Evolutionary conservation across 2,329 filamentous ascomycete species (phyloP).

Genomic region (Trichoderma aggressivum): DNA sequence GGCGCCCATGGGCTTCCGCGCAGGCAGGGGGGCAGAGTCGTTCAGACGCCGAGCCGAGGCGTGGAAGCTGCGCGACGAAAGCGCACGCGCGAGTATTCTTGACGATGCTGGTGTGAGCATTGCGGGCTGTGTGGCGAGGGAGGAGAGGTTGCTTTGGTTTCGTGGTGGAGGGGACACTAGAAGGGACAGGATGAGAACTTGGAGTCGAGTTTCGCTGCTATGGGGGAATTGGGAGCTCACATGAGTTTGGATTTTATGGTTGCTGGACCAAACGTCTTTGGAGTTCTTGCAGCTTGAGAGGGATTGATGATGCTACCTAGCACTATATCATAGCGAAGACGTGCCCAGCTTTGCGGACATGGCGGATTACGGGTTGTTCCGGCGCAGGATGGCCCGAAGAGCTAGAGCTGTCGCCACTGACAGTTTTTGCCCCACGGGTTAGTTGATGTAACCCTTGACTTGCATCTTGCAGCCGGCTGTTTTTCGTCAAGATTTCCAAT

Average conservation of each 20-base stretch:
- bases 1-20: conserved; percentile 57
- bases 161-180: conserved; percentile 4
- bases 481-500: background rate
- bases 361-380: conserved; percentile 21
- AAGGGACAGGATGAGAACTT: conserved; percentile 16
- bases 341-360: conserved; percentile 8
- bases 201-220: background rate
- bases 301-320: background rate
- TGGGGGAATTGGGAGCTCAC: conserved; percentile 15
- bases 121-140: conserved; percentile 21
- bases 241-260: conserved; percentile 19
- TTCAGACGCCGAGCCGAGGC: conserved; percentile 47
- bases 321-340: background rate
- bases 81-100: conserved; percentile 42
- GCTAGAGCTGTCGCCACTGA: conserved; percentile 9
- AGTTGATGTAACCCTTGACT: background rate
- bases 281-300: conserved; percentile 7
- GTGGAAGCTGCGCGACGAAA: conserved; percentile 44
- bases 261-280: background rate
- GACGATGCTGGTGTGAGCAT: conserved; percentile 41
- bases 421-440: background rate
- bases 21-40: conserved; percentile 48
- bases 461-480: background rate
- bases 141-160: conserved; percentile 2
- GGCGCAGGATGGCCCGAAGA: conserved; percentile 13